Evolutionary conservation across 441 rosid genomes (phyloP).

Genomic region (Heliophila coronopifolia): DNA sequence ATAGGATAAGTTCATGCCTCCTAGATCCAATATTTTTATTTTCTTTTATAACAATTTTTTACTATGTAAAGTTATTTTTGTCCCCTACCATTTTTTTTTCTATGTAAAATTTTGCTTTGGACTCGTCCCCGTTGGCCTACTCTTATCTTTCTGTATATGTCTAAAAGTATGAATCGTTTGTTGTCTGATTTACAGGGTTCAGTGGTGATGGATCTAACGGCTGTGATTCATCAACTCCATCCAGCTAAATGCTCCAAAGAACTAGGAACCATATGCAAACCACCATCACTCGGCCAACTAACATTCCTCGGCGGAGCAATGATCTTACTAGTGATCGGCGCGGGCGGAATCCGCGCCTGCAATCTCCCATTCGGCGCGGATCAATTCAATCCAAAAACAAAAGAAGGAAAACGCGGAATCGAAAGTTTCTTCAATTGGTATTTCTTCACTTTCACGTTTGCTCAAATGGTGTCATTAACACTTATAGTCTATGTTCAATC

Average conservation of each 20-base stretch:
- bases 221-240: slow-evolving; percentile 44
- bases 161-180: slow-evolving; percentile 4
- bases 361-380: slow-evolving; percentile 74
- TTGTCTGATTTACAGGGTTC: slow-evolving; percentile 40
- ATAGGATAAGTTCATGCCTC: too few relatives aligned
- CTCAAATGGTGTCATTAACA: slow-evolving; percentile 51
- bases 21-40: too few relatives aligned
- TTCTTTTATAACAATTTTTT: too few relatives aligned
- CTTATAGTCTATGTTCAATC: slow-evolving; percentile 60
- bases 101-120: too few relatives aligned
- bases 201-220: slow-evolving; percentile 45
- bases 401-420: slow-evolving; percentile 55
- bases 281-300: slow-evolving; percentile 45
- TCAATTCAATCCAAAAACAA: slow-evolving; percentile 55
- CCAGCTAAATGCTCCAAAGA: slow-evolving; percentile 40
- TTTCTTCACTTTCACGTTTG: slow-evolving; percentile 62
- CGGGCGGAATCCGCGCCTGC: slow-evolving; percentile 70
- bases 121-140: too few relatives aligned
- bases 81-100: too few relatives aligned
- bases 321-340: slow-evolving; percentile 48
- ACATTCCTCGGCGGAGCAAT: slow-evolving; percentile 39
- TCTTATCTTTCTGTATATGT: not conserved
- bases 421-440: slow-evolving; percentile 74
- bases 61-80: too few relatives aligned
- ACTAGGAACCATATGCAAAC: slow-evolving; percentile 34